These are phyloP conservation scores for Lathyrus oleraceus DNA, from an alignment of 306 rosid genomes.

Conservation along the genomic window DNA sequence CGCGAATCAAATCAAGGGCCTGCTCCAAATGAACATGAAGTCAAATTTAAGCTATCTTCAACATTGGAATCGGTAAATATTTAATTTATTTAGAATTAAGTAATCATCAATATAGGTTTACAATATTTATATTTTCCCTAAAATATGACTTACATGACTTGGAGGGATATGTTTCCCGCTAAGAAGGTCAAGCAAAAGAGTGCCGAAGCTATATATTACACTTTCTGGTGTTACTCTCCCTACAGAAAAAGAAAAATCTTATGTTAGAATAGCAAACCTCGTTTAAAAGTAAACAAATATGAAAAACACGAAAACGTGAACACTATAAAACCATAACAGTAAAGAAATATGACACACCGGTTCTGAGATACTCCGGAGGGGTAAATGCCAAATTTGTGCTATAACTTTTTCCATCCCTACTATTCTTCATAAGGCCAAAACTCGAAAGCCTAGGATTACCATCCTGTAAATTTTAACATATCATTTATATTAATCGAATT, in stretches of 20 bases:
- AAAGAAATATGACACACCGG: conserved; percentile 46
- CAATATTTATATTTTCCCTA: background rate
- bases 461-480: conserved; percentile 57
- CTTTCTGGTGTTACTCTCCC: conserved; percentile 88
- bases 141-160: conserved; percentile 60
- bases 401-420: conserved; percentile 83
- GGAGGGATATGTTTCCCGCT: conserved; percentile 88
- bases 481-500: conserved; percentile 29
- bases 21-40: conserved; percentile 37
- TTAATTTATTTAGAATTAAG: background rate
- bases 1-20: conserved; percentile 83
- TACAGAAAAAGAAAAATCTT: conserved; percentile 33
- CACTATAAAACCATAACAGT: conserved; percentile 1
- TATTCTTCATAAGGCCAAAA: conserved; percentile 83
- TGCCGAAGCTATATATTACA: conserved; percentile 80
- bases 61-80: background rate
- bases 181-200: conserved; percentile 82
- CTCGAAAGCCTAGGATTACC: conserved; percentile 78
- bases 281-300: background rate
- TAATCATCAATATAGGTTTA: background rate
- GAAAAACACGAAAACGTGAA: too few relatives aligned
- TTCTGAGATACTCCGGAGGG: conserved; percentile 86
- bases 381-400: conserved; percentile 86
- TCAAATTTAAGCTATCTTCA: background rate
- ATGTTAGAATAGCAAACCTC: conserved; percentile 17